Evolutionary conservation across 345 rosid species (phyloP).

Genomic region (Passiflora organensis): DNA sequence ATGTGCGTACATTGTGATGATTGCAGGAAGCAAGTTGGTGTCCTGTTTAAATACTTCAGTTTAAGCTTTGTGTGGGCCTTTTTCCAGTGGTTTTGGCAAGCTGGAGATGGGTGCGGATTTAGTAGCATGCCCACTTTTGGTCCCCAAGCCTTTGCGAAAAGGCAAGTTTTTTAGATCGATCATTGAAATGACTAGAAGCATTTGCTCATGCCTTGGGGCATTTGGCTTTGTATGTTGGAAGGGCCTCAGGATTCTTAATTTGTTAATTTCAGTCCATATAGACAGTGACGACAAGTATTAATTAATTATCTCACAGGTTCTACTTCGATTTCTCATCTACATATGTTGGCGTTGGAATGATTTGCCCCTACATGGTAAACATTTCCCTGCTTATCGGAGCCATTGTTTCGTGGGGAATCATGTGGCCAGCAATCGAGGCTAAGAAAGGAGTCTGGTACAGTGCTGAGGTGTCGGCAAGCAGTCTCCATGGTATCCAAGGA

Average conservation of each 20-base stretch:
- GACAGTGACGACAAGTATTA: neutral
- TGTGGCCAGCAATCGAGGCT: slow-evolving; percentile 73
- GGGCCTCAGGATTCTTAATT: too few relatives aligned
- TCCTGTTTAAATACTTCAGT: slow-evolving; percentile 41
- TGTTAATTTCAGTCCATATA: too few relatives aligned
- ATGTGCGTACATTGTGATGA: neutral
- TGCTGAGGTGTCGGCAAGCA: slow-evolving; percentile 32
- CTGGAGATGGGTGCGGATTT: slow-evolving; percentile 72
- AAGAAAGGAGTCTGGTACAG: slow-evolving; percentile 77
- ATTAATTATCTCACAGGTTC: slow-evolving; percentile 41
- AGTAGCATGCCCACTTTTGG: slow-evolving; percentile 74
- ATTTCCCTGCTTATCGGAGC: slow-evolving; percentile 75
- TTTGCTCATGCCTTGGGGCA: too few relatives aligned
- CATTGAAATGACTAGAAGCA: too few relatives aligned
- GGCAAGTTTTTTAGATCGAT: too few relatives aligned
- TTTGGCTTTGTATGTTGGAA: too few relatives aligned
- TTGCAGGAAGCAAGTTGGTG: slow-evolving; percentile 49
- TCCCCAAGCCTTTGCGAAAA: slow-evolving; percentile 47
- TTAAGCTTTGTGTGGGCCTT: slow-evolving; percentile 46
- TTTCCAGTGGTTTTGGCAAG: slow-evolving; percentile 66
- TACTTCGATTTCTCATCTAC: slow-evolving; percentile 89
- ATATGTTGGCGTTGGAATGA: slow-evolving; percentile 91
- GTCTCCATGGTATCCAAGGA: slow-evolving; percentile 79
- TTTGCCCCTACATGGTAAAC: slow-evolving; percentile 84
- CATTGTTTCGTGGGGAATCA: slow-evolving; percentile 70